These are phyloP conservation scores for Tylopilus sp. DNA, from an alignment of 768 basidiomycete species.

Conservation along the genomic window DNA sequence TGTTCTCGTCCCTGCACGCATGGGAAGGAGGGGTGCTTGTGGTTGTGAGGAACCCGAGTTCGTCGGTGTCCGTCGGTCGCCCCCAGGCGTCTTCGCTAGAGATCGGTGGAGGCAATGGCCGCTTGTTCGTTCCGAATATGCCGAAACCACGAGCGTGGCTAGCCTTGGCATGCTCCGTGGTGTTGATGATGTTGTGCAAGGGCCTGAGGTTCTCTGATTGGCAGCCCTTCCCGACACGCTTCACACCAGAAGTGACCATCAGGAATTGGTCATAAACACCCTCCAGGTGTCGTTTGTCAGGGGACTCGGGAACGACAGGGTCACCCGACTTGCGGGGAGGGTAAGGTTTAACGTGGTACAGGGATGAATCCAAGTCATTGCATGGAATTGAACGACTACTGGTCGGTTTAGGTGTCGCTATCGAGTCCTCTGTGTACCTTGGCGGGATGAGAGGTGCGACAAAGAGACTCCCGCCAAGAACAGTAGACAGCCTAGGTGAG, in stretches of 20 bases:
- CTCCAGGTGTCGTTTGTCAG: constrained; percentile 60
- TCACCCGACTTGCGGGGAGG: constrained; percentile 44
- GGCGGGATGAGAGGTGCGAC: constrained; percentile 46
- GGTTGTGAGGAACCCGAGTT: constrained; percentile 53
- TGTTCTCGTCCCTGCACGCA: constrained; percentile 43
- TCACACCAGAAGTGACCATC: constrained; percentile 79
- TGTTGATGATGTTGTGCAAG: constrained; percentile 30
- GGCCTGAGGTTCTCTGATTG: constrained; percentile 63
- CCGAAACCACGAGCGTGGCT: constrained; percentile 24
- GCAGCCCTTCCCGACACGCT: constrained; percentile 76
- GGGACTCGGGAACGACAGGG: constrained; percentile 44
- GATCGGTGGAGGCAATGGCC: constrained; percentile 67
- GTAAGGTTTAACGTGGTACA: constrained; percentile 62
- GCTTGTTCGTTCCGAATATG: constrained; percentile 35
- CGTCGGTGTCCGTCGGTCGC: constrained; percentile 54
- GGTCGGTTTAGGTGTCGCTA: constrained; percentile 22
- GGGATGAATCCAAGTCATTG: constrained; percentile 56
- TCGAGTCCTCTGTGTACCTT: constrained; percentile 38
- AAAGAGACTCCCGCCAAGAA: constrained; percentile 68
- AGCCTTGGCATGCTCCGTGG: constrained; percentile 18
- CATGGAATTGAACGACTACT: constrained; percentile 19
- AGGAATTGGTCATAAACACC: constrained; percentile 79
- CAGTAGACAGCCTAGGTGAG: constrained; percentile 57
- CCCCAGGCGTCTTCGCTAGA: constrained; percentile 61
- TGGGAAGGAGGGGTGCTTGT: constrained; percentile 19